A percentile compares a stretch with the other conserved stretches of the same genome.
Conservation (phyloP, 139 green algal species). For the Trebouxia sp. region DNA sequence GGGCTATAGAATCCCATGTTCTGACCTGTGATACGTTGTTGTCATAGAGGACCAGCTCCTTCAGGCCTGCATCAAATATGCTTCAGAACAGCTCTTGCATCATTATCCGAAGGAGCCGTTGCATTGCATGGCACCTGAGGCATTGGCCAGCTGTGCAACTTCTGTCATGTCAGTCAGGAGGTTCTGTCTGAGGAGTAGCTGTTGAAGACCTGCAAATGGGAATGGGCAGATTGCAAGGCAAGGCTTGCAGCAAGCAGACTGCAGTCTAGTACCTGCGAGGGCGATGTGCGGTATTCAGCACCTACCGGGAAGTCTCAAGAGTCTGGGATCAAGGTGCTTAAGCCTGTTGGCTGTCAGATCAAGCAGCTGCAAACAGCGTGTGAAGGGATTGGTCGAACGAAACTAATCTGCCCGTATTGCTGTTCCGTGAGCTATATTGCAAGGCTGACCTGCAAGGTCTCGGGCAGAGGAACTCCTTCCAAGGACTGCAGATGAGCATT, state of each 20-base stretch:
- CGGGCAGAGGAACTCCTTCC: slow-evolving; percentile 48
- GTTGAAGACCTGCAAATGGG: slow-evolving; percentile 57
- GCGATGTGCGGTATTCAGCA: background rate
- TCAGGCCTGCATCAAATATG: slow-evolving; percentile 39
- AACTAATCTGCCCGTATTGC: no score
- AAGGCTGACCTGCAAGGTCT: slow-evolving; percentile 48
- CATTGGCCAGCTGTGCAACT: slow-evolving; percentile 37
- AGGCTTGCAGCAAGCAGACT: background rate
- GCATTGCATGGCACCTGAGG: slow-evolving; percentile 27
- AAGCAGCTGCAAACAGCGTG: slow-evolving; percentile 53
- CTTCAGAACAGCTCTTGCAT: slow-evolving; percentile 11
- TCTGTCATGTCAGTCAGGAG: slow-evolving; percentile 54
- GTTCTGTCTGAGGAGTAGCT: slow-evolving; percentile 87
- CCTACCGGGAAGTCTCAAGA: slow-evolving; percentile 70
- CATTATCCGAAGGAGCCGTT: background rate
- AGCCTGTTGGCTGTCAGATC: slow-evolving; percentile 88
- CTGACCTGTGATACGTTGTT: slow-evolving; percentile 69
- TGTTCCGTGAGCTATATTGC: no score
- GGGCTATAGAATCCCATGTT: background rate
- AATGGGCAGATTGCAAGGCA: background rate
- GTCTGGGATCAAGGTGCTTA: slow-evolving; percentile 60
- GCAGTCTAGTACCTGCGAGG: background rate
- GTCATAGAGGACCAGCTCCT: slow-evolving; percentile 81
- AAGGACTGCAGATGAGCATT: slow-evolving; percentile 72
- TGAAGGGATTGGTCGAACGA: no score